Percentiles rank a stretch among this genome's conserved stretches.
These are phyloP conservation scores for Raffaelea ambrosiae DNA, from an alignment of 2,329 filamentous ascomycete genomes.

Conservation along the genomic window DNA sequence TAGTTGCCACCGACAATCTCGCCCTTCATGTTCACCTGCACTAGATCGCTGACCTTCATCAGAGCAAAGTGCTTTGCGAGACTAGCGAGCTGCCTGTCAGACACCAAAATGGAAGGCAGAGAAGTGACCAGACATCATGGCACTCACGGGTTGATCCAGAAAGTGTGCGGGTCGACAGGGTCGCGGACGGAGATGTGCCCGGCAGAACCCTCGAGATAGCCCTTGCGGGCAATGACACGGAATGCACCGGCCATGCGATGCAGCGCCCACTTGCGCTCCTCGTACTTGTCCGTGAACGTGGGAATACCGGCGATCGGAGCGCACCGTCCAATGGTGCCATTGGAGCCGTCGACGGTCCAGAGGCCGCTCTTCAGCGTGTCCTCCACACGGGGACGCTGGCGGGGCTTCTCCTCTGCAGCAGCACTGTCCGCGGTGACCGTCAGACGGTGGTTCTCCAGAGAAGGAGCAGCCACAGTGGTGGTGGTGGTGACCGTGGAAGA, in stretches of 20 bases:
- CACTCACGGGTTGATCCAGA: slow-evolving; percentile 56
- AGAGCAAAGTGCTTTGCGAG: slow-evolving; percentile 49
- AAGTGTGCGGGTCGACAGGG: slow-evolving; percentile 45
- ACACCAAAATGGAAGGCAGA: not conserved
- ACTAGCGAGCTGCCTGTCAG: not conserved
- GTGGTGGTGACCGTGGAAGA: not conserved
- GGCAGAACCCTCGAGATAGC: slow-evolving; percentile 54
- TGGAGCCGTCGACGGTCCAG: not conserved
- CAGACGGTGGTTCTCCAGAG: not conserved
- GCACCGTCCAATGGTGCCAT: not conserved
- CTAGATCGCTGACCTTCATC: slow-evolving; percentile 60
- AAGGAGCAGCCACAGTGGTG: not conserved
- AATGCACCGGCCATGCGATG: slow-evolving; percentile 60
- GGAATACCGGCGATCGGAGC: slow-evolving; percentile 26
- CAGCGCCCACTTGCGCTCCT: slow-evolving; percentile 53
- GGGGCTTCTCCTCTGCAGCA: no score
- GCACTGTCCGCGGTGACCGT: no score
- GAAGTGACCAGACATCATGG: not conserved
- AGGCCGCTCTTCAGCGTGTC: not conserved
- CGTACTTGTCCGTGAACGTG: slow-evolving; percentile 26
- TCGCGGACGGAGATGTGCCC: slow-evolving; percentile 60
- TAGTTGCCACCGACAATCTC: slow-evolving; percentile 27
- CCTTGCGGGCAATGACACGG: slow-evolving; percentile 54
- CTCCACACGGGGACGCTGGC: not conserved
- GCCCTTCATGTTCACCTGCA: slow-evolving; percentile 52